phyloP scores from a whole-genome alignment of 2,329 filamentous ascomycete genomes.

The Ceratocystis lukuohia region DNA sequence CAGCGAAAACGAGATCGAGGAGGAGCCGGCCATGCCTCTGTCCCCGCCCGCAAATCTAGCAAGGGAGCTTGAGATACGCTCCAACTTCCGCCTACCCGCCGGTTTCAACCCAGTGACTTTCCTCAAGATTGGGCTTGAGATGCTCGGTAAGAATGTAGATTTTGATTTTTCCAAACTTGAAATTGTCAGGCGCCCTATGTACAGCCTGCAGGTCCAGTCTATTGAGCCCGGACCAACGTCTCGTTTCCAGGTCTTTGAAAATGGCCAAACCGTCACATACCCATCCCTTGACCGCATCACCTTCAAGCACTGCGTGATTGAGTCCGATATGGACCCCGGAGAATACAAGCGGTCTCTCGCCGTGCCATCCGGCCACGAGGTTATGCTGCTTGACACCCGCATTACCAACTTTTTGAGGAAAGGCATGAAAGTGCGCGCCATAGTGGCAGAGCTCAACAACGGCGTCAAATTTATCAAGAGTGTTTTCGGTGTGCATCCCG shows the following conservation, averaged over 20 bases:
- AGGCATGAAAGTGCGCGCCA: constrained; percentile 50
- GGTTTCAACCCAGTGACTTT: not conserved
- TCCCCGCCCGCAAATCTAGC: not conserved
- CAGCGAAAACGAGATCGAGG: not conserved
- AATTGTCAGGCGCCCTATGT: not conserved
- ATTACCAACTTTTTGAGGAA: constrained; percentile 39
- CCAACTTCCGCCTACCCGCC: not conserved
- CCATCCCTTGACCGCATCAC: constrained; percentile 6
- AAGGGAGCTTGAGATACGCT: not conserved
- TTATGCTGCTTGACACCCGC: constrained; percentile 55
- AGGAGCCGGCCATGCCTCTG: not conserved
- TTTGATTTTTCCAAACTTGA: not conserved
- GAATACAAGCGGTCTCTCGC: constrained; percentile 10
- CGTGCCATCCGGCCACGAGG: constrained; percentile 20
- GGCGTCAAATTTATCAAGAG: constrained; percentile 53
- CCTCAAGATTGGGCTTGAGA: constrained; percentile 7
- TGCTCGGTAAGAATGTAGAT: not conserved
- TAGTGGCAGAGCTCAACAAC: constrained; percentile 45
- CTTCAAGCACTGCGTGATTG: constrained; percentile 30
- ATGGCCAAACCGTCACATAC: not conserved
- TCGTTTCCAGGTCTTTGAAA: not conserved
- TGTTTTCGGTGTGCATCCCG: constrained; percentile 41
- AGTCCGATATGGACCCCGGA: constrained; percentile 34
- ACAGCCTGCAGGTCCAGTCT: not conserved
- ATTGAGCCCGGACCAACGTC: constrained; percentile 6